Conservation (phyloP, 768 basidiomycete genomes). For the Lentinula detonsa region DNA sequence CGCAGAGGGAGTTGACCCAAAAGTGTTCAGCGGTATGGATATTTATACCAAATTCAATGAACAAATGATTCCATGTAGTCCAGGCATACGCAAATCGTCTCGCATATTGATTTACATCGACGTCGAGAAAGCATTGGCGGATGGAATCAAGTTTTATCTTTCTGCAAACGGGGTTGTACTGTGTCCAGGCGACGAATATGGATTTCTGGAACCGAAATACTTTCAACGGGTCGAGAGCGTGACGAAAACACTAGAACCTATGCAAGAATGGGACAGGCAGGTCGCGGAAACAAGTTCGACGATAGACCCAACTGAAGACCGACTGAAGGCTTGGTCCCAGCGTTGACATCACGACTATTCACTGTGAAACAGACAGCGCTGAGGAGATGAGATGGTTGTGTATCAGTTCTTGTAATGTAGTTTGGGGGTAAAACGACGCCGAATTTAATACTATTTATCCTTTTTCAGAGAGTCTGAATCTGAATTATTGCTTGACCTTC, state of each 20-base stretch:
- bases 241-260: not conserved
- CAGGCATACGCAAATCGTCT: conserved; percentile 46
- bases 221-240: conserved; percentile 48
- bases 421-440: not conserved
- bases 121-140: conserved; percentile 42
- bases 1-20: conserved; percentile 34
- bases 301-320: not conserved
- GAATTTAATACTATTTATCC: not conserved
- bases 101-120: conserved; percentile 64
- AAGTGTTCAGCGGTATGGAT: conserved; percentile 36
- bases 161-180: conserved; percentile 68
- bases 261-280: conserved; percentile 5
- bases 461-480: not conserved
- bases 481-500: not conserved
- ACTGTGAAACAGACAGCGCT: too few species aligned
- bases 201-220: conserved; percentile 43
- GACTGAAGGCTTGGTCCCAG: not conserved
- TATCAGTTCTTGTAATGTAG: not conserved
- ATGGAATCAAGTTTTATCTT: conserved; percentile 49
- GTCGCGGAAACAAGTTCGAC: not conserved
- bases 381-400: not conserved
- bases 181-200: conserved; percentile 53
- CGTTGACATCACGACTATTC: not conserved
- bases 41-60: not conserved
- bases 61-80: not conserved